phyloP scores from a whole-genome alignment of 495 filamentous ascomycete species.

The Trichoderma reesei region DNA sequence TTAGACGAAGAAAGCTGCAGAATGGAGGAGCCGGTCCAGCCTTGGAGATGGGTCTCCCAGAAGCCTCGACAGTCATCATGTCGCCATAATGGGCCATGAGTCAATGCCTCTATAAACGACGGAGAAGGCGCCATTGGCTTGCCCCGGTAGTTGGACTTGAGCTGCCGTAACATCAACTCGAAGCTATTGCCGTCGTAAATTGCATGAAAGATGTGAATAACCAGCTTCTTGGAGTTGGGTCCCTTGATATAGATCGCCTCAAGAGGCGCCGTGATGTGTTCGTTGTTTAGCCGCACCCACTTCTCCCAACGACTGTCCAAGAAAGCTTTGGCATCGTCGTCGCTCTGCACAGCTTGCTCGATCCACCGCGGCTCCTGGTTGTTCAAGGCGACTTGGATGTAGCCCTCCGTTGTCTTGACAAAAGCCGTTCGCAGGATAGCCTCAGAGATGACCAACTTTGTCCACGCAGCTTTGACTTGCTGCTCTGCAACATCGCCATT shows the following conservation, averaged over 20 bases:
- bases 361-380: slow-evolving; percentile 38
- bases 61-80: slow-evolving; percentile 48
- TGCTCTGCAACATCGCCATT: slow-evolving; percentile 26
- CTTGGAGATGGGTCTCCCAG: slow-evolving; percentile 48
- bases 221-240: slow-evolving; percentile 29
- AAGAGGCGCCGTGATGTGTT: slow-evolving; percentile 18
- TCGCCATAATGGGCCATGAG: slow-evolving; percentile 48
- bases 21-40: neutral
- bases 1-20: neutral
- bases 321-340: slow-evolving; percentile 21
- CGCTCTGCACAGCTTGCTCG: slow-evolving; percentile 17
- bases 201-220: slow-evolving; percentile 68
- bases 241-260: slow-evolving; percentile 34
- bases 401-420: slow-evolving; percentile 55
- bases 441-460: slow-evolving; percentile 31
- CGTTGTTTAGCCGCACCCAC: slow-evolving; percentile 34
- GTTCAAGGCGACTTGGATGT: slow-evolving; percentile 56
- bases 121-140: slow-evolving; percentile 26
- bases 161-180: slow-evolving; percentile 48
- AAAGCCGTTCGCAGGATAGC: slow-evolving; percentile 61
- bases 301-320: slow-evolving; percentile 21
- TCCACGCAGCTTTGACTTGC: slow-evolving; percentile 43
- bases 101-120: slow-evolving; percentile 41
- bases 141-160: slow-evolving; percentile 31
- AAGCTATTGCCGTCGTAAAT: slow-evolving; percentile 84